A percentile compares a stretch with the other conserved stretches of the same genome.
These are phyloP conservation scores for Komagataella mondaviorum DNA, from an alignment of 805 yeast species.

Conservation along the genomic window DNA sequence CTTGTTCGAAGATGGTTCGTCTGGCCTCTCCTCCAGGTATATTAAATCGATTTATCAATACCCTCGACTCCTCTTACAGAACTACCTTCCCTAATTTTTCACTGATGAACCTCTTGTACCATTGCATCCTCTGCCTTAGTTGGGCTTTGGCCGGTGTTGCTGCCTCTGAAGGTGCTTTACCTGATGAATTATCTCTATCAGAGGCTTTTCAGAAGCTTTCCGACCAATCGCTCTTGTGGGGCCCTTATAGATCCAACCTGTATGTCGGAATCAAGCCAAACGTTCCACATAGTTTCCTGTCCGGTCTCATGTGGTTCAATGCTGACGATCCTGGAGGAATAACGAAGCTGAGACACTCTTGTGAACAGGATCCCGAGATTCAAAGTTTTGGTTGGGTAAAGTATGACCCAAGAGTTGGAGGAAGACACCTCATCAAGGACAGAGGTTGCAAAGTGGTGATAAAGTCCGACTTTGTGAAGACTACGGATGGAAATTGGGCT, in stretches of 20 bases:
- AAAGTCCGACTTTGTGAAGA: constrained; percentile 65
- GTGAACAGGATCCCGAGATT: constrained; percentile 61
- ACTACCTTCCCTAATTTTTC: neutral
- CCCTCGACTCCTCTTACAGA: neutral
- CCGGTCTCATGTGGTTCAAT: constrained; percentile 86
- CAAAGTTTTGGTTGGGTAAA: constrained; percentile 72
- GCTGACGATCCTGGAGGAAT: constrained; percentile 43
- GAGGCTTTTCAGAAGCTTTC: constrained; percentile 15
- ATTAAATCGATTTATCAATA: too few relatives aligned
- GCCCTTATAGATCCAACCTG: constrained; percentile 79
- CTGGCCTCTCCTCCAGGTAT: neutral
- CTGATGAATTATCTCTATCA: neutral
- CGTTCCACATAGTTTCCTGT: constrained; percentile 55
- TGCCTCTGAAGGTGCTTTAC: neutral
- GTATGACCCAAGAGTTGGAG: constrained; percentile 84
- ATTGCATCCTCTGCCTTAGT: neutral
- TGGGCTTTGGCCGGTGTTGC: neutral
- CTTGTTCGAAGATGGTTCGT: neutral
- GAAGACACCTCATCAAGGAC: constrained; percentile 65
- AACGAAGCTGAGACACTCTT: constrained; percentile 51
- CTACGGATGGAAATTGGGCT: constrained; percentile 66
- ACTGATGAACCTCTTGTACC: neutral
- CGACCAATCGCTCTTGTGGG: constrained; percentile 63
- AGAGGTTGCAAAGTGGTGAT: constrained; percentile 46
- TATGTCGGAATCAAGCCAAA: constrained; percentile 82